Evolutionary conservation across 805 yeast species (phyloP), one percentile per base, ranked within the genome.

Genomic region (Sugiyamaella floridensis): DNA sequence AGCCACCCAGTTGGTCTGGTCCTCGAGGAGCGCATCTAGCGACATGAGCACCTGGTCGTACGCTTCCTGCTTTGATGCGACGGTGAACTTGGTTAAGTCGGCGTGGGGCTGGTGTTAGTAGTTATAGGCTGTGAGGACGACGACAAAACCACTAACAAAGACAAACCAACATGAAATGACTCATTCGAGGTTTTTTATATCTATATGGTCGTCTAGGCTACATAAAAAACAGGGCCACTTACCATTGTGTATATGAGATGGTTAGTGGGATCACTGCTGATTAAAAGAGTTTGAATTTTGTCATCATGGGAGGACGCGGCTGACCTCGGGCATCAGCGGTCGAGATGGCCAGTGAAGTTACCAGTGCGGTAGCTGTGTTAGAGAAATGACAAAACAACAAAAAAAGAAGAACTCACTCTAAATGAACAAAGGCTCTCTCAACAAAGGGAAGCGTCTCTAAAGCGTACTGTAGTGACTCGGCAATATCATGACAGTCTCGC

Each of bases 1-100:
- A 57, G 95, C 82, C 2, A 92, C 90, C 97, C 97, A 90, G 69
- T 88, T 86, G 32, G 71, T 64, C 54, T 84, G 86, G 8, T 74
- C 88, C 0, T 64, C 71, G 1, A 82, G 69, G 14, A 92, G 72
- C 0, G 92, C 89, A 45, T 74, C 72, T 59, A 86, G 86, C 1
- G 89, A 79, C 47, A 72, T 76, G 1, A 86, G 48, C 4, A 87
- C 69, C 53, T 71, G 72, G 52, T 81, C 79, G 18, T 89, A 75
- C 5, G 80, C 72, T 49, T 86, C 92, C 26, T 66, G 64, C 40
- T 65, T 62, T 55, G 68, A 53, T 1, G 58, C 32, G 0, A 69
- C 65, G 0, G 66, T 54, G 59, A 86, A 86, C 42, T 76, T 73
- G 4, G 89, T 63, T 64, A 78, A 83, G 48, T 86, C 95, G 0